These are phyloP conservation scores for Chlamydomonas schloesseri DNA, from an alignment of 139 green algal genomes.

Conservation along the genomic window DNA sequence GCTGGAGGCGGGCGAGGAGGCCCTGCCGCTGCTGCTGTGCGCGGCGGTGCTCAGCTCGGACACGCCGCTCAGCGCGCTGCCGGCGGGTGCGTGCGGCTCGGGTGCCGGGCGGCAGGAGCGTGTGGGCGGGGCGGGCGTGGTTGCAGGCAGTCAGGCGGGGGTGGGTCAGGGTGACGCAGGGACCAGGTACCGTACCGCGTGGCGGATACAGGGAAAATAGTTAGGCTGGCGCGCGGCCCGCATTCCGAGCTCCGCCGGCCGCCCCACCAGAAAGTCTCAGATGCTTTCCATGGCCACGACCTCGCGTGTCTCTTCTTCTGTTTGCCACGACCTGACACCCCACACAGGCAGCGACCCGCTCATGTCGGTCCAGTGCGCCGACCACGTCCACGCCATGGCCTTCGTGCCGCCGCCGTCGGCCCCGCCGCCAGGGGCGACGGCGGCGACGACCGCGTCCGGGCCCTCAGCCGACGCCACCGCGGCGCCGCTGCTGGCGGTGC, in stretches of 20 bases:
- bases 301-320: background rate
- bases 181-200: no score
- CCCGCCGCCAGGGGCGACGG: no score
- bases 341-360: constrained; percentile 15
- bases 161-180: background rate
- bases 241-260: no score
- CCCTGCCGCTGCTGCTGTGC: constrained; percentile 17
- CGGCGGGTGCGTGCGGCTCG: background rate
- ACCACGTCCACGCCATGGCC: constrained; percentile 7
- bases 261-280: no score
- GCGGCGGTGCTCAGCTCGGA: background rate
- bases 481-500: constrained; percentile 36
- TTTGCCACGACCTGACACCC: background rate
- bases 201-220: no score
- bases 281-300: no score
- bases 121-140: background rate
- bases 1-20: background rate
- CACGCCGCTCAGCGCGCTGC: constrained; percentile 24
- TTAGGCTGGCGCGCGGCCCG: no score
- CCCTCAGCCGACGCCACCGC: background rate
- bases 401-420: constrained; percentile 27
- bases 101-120: no score
- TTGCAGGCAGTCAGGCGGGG: background rate
- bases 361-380: background rate
- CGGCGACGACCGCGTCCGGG: no score